phyloP scores from a whole-genome alignment of 805 yeast species.

The Teunomyces panamensis region DNA sequence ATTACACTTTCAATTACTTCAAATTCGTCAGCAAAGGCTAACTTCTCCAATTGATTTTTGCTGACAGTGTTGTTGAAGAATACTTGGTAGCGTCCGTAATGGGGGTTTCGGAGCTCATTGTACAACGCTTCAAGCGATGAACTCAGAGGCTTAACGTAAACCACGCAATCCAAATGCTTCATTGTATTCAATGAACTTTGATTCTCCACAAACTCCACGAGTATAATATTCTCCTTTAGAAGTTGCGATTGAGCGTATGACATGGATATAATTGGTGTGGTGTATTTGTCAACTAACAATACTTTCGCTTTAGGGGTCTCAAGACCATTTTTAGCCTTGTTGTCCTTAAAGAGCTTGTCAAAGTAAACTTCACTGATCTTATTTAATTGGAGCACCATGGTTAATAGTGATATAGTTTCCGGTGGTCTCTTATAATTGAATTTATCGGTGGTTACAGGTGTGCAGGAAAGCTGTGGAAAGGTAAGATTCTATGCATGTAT shows the following conservation, averaged over 20 bases:
- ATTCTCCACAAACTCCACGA: constrained; percentile 58
- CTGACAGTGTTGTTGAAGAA: constrained; percentile 74
- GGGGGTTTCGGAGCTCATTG: constrained; percentile 73
- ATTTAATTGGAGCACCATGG: constrained; percentile 25
- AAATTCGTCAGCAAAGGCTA: constrained; percentile 88
- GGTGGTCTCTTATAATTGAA: background rate
- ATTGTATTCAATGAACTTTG: constrained; percentile 63
- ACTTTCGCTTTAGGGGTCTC: constrained; percentile 53
- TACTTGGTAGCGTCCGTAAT: constrained; percentile 72
- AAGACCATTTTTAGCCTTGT: constrained; percentile 2
- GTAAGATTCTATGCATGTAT: no score
- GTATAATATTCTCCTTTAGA: constrained; percentile 76
- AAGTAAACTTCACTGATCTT: constrained; percentile 31
- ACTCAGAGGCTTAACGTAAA: constrained; percentile 71
- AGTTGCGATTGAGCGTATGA: constrained; percentile 84
- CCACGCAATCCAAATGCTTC: constrained; percentile 73
- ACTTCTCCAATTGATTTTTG: constrained; percentile 75
- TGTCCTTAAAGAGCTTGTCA: constrained; percentile 23
- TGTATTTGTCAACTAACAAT: constrained; percentile 70
- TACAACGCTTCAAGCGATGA: constrained; percentile 59
- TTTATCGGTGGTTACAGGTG: background rate
- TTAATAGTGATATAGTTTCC: background rate
- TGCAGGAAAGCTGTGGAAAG: background rate
- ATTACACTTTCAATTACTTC: constrained; percentile 75
- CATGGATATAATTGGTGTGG: constrained; percentile 85